Base-by-base conservation (phyloP, 164 flowering plant species). In the Amborella trichopoda region DNA sequence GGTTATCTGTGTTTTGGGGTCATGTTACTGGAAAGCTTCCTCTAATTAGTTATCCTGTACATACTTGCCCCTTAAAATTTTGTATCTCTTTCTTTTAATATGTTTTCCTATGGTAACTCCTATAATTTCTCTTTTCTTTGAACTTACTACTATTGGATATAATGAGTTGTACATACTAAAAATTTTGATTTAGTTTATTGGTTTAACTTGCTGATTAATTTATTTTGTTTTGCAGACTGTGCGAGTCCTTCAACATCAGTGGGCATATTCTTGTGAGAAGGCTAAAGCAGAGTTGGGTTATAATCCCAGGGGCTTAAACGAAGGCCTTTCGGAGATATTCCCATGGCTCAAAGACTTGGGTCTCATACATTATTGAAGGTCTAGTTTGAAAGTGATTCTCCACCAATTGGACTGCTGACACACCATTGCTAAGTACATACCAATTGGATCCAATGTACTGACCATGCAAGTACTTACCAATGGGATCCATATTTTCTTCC, bases 181-280 rank as follows among this genome's bases (percentile, higher is more conserved):
- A n/a, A n/a, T n/a, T n/a, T n/a, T n/a, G n/a, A n/a, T n/a, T n/a
- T n/a, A n/a, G n/a, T n/a, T n/a, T n/a, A n/a, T n/a, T n/a, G n/a
- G n/a, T n/a, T n/a, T n/a, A n/a, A n/a, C n/a, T n/a, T n/a, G n/a
- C n/a, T n/a, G n/a, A n/a, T n/a, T n/a, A n/a, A n/a, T n/a, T n/a
- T 37, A 5, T n/a, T 14, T n/a, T 44, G 16, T n/a, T 1, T 40
- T 28, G 55, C 84, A 89, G 97, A 58, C 80, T 19, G 95, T 78
- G 23, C 3, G 58, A 19, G 83, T 78, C 50, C 54, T 85, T 33
- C 61, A 73, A 52, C 88, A 78, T 63, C 91, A 83, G 47, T 90
- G 97, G 97, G 76, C 85, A 26, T 90, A 85, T 58, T 74, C 81
- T 16, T 85, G 88, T 44, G 80, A 80, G 56, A 90, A 82, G 64